phyloP scores from a whole-genome alignment of 2,329 filamentous ascomycete genomes.

The Diaporthe nobilis region DNA sequence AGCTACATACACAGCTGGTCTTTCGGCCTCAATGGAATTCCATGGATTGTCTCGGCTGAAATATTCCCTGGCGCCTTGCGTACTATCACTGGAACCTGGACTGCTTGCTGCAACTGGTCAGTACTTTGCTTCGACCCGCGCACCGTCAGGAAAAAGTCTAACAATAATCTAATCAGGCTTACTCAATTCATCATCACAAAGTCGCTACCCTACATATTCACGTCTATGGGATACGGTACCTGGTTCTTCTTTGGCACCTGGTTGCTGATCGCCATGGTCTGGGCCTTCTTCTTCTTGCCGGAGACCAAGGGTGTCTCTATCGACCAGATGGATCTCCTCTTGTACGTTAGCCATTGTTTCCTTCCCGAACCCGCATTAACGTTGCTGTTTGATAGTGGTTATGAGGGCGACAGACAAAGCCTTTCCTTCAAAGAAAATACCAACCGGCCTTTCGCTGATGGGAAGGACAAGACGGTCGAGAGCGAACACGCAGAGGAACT shows the following conservation, averaged over 20 bases:
- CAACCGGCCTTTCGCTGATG: background rate
- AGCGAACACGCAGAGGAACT: constrained; percentile 25
- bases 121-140: background rate
- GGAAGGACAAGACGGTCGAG: constrained; percentile 11
- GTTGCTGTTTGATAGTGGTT: background rate
- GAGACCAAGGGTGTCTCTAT: constrained; percentile 69
- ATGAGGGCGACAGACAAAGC: constrained; percentile 11
- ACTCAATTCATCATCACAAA: constrained; percentile 60
- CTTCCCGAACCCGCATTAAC: background rate
- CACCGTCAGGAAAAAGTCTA: background rate
- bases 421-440: background rate
- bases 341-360: constrained; percentile 29
- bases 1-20: constrained; percentile 50
- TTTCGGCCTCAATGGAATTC: constrained; percentile 61
- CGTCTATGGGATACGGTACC: constrained; percentile 62
- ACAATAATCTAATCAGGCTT: constrained; percentile 43
- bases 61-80: constrained; percentile 61
- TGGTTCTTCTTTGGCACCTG: constrained; percentile 71
- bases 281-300: constrained; percentile 66
- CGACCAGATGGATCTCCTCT: constrained; percentile 63
- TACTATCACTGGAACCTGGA: constrained; percentile 57
- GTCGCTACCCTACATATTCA: constrained; percentile 61
- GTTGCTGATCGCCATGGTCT: constrained; percentile 63
- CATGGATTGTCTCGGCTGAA: constrained; percentile 61
- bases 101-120: constrained; percentile 57